Base-by-base conservation (phyloP, 805 yeast species). In the Yarrowia osloensis region DNA sequence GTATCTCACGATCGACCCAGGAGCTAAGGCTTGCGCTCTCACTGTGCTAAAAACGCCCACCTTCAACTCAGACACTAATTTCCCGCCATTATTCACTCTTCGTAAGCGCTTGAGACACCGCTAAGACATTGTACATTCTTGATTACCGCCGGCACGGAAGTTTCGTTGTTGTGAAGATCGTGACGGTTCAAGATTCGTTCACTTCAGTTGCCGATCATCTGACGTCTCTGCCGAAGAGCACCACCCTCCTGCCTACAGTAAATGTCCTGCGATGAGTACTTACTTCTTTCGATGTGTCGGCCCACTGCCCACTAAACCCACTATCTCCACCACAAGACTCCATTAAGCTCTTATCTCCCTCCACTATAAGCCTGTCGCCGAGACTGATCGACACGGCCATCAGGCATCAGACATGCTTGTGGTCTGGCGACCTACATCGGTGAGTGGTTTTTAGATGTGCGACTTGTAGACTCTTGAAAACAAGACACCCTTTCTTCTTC, bases 311-410 rank as follows among this genome's bases (percentile, higher is more conserved):
- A 24, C 50, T 17, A 46, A 24, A 3, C 13, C 50, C 50, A 46
- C 33, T 17, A 46, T 46, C 50, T 46, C 50, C 31, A 46, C 54
- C 54, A 19, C 2, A 11, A 22, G 13, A 35, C n/a, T 9, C 40
- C 57, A 33, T 50, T 50, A 22, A 31, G 15, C 28, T 50, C 57
- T 33, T 50, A 29, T 50, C 55, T 50, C 39, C 39, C 55, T 29
- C 55, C 55, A 31, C 57, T 31, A 22, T 31, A 21, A 26, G 9
- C 22, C 21, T 17, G 37, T 13, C 12, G 57, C 40, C 57, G 57
- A 50, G 57, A 50, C 57, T 50, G 57, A 50, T 50, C 57, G 57
- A 50, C 57, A 50, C 24, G 6, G n/a, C 26, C 39, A n/a, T 17
- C 55, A 19, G 40, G n/a, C 55, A 50, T 50, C 26, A 50, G 19